phyloP scores from a whole-genome alignment of 192 early-diverging fungal species.

The Chytriomyces sp. region DNA sequence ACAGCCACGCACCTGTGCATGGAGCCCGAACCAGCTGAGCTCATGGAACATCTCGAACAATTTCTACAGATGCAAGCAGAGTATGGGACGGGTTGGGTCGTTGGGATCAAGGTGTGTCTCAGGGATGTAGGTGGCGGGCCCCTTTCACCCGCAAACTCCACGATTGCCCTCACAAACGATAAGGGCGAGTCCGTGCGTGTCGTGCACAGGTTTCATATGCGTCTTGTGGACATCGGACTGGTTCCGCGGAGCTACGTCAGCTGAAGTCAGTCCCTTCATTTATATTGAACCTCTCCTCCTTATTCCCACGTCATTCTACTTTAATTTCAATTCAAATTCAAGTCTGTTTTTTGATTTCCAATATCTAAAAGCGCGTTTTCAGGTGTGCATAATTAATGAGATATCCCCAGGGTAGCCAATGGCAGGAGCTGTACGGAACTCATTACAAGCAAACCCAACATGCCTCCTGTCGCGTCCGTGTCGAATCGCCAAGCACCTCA shows the following conservation, averaged over 20 bases:
- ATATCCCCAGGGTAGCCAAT: too few species aligned
- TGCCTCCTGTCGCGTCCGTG: too few species aligned
- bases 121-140: slow-evolving; percentile 4
- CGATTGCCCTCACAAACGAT: not conserved
- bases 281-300: too few species aligned
- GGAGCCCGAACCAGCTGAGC: not conserved
- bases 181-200: not conserved
- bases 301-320: too few species aligned
- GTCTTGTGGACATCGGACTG: slow-evolving; percentile 4
- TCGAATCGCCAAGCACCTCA: too few species aligned
- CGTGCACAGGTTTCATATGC: slow-evolving; percentile 1
- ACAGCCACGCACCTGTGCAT: not conserved
- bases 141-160: not conserved
- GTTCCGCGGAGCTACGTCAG: slow-evolving; percentile 4
- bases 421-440: too few species aligned
- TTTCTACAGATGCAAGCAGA: slow-evolving; percentile 15
- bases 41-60: not conserved
- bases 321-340: too few species aligned
- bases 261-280: too few species aligned
- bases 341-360: too few species aligned
- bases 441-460: too few species aligned
- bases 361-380: too few species aligned
- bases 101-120: not conserved
- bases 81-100: slow-evolving; percentile 16
- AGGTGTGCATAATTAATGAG: too few species aligned